These are phyloP conservation scores for Penicillium sp. DNA, from an alignment of 2,329 filamentous ascomycete genomes.

Conservation along the genomic window DNA sequence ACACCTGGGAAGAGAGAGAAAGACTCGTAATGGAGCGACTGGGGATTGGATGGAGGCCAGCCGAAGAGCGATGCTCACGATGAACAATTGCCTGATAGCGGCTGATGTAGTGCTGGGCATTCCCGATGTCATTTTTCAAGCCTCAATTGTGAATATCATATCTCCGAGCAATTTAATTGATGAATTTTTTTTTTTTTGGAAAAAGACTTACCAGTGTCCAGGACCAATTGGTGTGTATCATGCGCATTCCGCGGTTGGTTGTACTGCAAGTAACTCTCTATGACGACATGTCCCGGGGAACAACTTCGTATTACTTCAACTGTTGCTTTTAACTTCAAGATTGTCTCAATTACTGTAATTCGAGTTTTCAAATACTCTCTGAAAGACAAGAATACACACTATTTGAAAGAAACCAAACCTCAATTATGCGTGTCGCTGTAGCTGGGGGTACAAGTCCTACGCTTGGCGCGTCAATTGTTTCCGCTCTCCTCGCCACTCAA, in stretches of 20 bases:
- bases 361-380: neutral
- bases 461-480: neutral
- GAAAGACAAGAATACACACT: neutral
- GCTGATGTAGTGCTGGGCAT: no score
- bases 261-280: neutral
- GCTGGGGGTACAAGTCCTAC: neutral
- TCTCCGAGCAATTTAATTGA: no score
- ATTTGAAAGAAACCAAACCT: neutral
- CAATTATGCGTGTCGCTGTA: neutral
- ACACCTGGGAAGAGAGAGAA: slow-evolving; percentile 70
- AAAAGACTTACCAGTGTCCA: no score
- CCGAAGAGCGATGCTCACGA: slow-evolving; percentile 60
- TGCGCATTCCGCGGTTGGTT: no score
- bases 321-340: neutral
- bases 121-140: no score
- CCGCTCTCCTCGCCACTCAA: neutral
- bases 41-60: slow-evolving; percentile 65
- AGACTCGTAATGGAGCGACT: slow-evolving; percentile 75
- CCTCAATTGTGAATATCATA: no score
- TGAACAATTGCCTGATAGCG: neutral
- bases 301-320: neutral
- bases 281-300: neutral
- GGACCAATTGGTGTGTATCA: no score
- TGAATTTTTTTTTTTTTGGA: no score
- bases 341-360: neutral